Percentiles rank a stretch among this genome's conserved stretches.
Evolutionary conservation across 495 filamentous ascomycete genomes (phyloP).

Genomic region (Podospora tetraspora): DNA sequence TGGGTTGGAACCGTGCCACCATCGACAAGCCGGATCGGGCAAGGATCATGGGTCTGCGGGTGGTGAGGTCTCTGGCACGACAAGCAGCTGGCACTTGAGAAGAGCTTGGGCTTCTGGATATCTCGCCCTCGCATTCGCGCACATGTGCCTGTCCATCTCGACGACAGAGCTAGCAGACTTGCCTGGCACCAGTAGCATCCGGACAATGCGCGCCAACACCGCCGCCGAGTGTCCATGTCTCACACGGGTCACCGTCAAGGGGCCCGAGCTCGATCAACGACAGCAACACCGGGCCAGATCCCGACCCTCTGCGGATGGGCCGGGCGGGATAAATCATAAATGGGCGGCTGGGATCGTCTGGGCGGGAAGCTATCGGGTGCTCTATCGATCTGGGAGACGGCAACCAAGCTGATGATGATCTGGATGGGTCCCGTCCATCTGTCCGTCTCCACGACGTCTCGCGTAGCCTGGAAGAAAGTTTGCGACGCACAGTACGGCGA

Average conservation of each 20-base stretch:
- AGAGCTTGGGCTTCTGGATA: background rate
- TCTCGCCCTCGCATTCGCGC: background rate
- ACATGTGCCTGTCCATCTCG: background rate
- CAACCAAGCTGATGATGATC: background rate
- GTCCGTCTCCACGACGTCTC: background rate
- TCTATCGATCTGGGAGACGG: background rate
- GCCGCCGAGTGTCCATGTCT: background rate
- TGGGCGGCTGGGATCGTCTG: constrained; percentile 1
- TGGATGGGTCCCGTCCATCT: background rate
- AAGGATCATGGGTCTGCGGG: constrained; percentile 7
- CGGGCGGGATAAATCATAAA: background rate
- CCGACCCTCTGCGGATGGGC: background rate
- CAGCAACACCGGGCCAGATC: background rate
- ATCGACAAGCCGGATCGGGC: constrained; percentile 5
- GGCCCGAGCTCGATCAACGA: constrained; percentile 1
- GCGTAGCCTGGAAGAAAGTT: background rate
- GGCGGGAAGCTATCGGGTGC: constrained; percentile 1
- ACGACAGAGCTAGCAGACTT: background rate
- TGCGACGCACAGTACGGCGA: background rate
- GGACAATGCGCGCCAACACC: background rate
- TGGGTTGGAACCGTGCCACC: constrained; percentile 1
- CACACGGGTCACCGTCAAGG: background rate
- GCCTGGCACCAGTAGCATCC: background rate
- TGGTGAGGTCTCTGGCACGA: constrained; percentile 1
- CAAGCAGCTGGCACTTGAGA: background rate